Conservation (phyloP, 345 rosid species). For the Zanthoxylum bungeanum region DNA sequence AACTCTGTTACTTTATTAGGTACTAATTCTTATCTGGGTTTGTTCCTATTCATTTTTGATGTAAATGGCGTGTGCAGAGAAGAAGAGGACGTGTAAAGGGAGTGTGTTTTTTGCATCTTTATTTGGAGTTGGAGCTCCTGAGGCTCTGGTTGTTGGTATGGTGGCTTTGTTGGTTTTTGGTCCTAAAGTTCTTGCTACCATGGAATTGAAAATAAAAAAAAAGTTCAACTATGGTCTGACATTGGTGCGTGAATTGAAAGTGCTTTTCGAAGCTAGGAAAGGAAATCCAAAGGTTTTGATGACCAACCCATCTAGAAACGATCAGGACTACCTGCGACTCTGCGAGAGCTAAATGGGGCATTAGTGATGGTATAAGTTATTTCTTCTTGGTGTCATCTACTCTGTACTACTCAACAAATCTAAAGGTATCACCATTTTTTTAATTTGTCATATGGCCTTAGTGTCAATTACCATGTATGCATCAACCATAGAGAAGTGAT, state of each 20-base stretch:
- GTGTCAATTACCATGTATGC: no score
- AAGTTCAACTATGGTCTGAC: not conserved
- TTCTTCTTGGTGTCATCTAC: not conserved
- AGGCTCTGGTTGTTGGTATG: conserved; percentile 95
- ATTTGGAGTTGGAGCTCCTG: conserved; percentile 99
- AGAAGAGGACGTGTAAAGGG: conserved; percentile 41
- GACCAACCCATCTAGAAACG: not conserved
- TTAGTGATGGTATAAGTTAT: not conserved
- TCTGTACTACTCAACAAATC: not conserved
- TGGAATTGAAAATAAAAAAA: not conserved
- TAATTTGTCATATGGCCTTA: no score
- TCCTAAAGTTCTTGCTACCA: conserved; percentile 91
- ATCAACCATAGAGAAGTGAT: no score
- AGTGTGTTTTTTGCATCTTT: conserved; percentile 65
- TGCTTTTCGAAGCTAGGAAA: not conserved
- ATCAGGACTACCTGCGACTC: not conserved
- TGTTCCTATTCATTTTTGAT: conserved; percentile 10
- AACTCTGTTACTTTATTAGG: conserved; percentile 44
- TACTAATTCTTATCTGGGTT: conserved; percentile 20
- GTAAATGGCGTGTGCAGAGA: conserved; percentile 45
- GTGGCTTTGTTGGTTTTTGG: conserved; percentile 98
- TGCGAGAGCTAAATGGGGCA: not conserved
- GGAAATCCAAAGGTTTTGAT: not conserved
- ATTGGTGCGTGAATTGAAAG: not conserved
- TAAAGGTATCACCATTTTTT: not conserved